Conservation (phyloP, 106 monocot genomes). For the Posidonia australis region DNA sequence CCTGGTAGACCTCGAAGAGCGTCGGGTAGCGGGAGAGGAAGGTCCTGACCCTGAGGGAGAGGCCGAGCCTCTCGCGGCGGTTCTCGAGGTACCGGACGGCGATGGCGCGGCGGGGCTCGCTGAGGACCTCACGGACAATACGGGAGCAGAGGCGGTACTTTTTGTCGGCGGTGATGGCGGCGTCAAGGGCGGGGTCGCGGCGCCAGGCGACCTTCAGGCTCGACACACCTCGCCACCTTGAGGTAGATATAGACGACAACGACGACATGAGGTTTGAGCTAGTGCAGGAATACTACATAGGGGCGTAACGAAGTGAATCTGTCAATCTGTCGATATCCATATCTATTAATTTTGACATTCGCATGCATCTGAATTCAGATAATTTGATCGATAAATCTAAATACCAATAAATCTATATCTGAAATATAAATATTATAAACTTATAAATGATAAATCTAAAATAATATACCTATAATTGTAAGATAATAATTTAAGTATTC, state of each 20-base stretch:
- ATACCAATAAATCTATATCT: no score
- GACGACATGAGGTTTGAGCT: background rate
- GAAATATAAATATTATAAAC: no score
- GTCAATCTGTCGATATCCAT: no score
- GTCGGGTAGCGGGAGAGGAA: conserved; percentile 57
- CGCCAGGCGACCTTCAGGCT: conserved; percentile 82
- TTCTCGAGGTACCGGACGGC: conserved; percentile 77
- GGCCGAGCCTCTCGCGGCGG: conserved; percentile 61
- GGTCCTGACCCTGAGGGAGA: conserved; percentile 39
- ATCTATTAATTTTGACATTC: no score
- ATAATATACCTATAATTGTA: no score
- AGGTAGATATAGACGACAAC: background rate
- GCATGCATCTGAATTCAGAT: no score
- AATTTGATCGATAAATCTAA: no score
- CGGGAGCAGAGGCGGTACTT: conserved; percentile 50
- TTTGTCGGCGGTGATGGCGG: conserved; percentile 67
- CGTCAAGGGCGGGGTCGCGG: conserved; percentile 48
- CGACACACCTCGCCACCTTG: conserved; percentile 20
- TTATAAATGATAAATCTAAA: no score
- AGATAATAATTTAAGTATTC: no score
- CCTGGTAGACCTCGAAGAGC: conserved; percentile 59
- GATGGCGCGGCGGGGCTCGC: conserved; percentile 42
- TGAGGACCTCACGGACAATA: conserved; percentile 69
- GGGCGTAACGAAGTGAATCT: no score
- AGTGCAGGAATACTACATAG: no score